phyloP scores from a whole-genome alignment of 352 stramenopile genomes.

The Elongisporangium senticosum region DNA sequence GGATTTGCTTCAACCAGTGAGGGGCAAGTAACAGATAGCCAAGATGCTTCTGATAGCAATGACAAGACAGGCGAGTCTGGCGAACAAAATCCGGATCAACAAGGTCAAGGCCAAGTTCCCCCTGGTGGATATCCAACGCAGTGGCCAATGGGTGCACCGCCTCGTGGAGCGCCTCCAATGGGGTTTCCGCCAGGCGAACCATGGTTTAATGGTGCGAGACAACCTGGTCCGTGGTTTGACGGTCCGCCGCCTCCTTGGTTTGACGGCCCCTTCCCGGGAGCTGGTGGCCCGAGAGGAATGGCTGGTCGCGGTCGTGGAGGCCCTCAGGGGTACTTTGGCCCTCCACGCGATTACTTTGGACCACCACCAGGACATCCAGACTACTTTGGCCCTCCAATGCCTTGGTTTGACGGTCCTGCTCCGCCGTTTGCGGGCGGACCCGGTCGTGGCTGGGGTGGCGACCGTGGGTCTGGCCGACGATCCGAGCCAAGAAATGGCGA shows the following conservation, averaged over 20 bases:
- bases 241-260: constrained; percentile 71
- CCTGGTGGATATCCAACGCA: constrained; percentile 22
- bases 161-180: constrained; percentile 41
- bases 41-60: constrained; percentile 15
- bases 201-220: constrained; percentile 69
- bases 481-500: constrained; percentile 25
- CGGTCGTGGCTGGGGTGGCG: constrained; percentile 29
- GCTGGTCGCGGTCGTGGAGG: constrained; percentile 51
- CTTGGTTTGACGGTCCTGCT: constrained; percentile 63
- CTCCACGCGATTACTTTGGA: constrained; percentile 69
- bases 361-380: constrained; percentile 66
- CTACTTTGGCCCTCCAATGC: constrained; percentile 64
- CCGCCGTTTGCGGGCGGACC: constrained; percentile 29
- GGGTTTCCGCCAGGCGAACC: constrained; percentile 51
- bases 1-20: constrained; percentile 1
- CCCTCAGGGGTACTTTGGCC: constrained; percentile 64
- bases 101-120: constrained; percentile 17
- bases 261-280: constrained; percentile 63
- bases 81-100: constrained; percentile 15
- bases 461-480: constrained; percentile 19
- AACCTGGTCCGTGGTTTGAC: constrained; percentile 72
- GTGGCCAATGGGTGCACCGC: constrained; percentile 30
- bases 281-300: constrained; percentile 19
- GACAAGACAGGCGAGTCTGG: constrained; percentile 13
- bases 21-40: constrained; percentile 15